Percentiles rank a stretch among this genome's conserved stretches.
Conservation (phyloP, 306 rosid genomes). For the Comarum palustre region DNA sequence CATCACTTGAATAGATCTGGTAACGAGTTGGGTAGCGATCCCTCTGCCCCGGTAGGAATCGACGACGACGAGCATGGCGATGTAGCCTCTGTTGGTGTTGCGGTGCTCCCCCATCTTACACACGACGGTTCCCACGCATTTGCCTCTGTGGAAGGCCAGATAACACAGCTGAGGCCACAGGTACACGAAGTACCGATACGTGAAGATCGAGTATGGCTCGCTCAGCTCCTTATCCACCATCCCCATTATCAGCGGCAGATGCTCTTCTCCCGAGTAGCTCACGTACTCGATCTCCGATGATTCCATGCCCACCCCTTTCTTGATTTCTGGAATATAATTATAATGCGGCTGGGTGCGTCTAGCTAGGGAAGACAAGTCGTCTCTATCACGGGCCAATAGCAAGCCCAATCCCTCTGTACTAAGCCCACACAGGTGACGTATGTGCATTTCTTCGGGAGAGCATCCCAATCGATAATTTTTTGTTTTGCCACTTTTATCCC, state of each 20-base stretch:
- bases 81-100: slow-evolving; percentile 79
- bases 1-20: slow-evolving; percentile 85
- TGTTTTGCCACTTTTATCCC: slow-evolving; percentile 1
- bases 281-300: slow-evolving; percentile 66
- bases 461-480: neutral
- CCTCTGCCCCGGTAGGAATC: slow-evolving; percentile 88
- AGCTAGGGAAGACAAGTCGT: neutral
- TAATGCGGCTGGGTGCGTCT: too few relatives aligned
- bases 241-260: slow-evolving; percentile 80
- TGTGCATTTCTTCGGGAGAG: neutral
- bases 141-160: slow-evolving; percentile 84
- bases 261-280: slow-evolving; percentile 84
- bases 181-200: slow-evolving; percentile 91
- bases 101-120: slow-evolving; percentile 99
- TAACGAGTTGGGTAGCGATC: slow-evolving; percentile 88
- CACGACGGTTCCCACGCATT: slow-evolving; percentile 91
- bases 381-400: neutral
- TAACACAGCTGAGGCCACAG: slow-evolving; percentile 96
- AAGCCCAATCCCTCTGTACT: neutral
- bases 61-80: slow-evolving; percentile 92
- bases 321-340: too few relatives aligned
- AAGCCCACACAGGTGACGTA: neutral
- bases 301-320: neutral
- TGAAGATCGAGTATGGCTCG: slow-evolving; percentile 97
- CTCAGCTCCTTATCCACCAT: slow-evolving; percentile 91